These are phyloP conservation scores for Apiotrichum mycotoxinovorans DNA, from an alignment of 1,284 basidiomycete genomes.

Conservation along the genomic window DNA sequence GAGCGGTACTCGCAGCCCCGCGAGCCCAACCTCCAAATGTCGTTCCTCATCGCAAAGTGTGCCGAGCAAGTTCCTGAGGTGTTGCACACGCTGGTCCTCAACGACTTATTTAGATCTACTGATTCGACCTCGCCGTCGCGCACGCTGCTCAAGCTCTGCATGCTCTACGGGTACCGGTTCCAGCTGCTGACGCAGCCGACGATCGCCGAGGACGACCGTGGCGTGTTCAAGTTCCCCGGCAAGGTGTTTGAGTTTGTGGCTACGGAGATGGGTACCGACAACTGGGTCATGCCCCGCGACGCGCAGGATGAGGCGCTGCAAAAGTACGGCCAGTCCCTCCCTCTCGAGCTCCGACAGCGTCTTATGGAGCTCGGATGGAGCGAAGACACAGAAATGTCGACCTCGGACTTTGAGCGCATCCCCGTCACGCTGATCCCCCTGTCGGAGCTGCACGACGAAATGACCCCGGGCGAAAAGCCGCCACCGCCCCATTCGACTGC, in stretches of 20 bases:
- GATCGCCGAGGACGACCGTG: constrained; percentile 29
- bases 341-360: constrained; percentile 39
- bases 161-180: constrained; percentile 36
- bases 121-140: constrained; percentile 10
- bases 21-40: constrained; percentile 9
- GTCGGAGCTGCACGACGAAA: background rate
- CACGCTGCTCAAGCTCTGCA: constrained; percentile 30
- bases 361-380: constrained; percentile 46
- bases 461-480: background rate
- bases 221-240: constrained; percentile 34
- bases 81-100: constrained; percentile 21
- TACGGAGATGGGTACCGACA: constrained; percentile 38
- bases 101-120: constrained; percentile 20
- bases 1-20: constrained; percentile 14
- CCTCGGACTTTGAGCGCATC: constrained; percentile 34
- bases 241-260: constrained; percentile 38
- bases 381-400: constrained; percentile 29
- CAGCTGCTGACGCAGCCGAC: constrained; percentile 35
- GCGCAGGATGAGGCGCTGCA: constrained; percentile 38
- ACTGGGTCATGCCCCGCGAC: constrained; percentile 38
- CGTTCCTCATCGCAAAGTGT: constrained; percentile 43
- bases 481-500: background rate
- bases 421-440: constrained; percentile 33
- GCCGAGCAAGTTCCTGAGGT: constrained; percentile 27
- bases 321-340: constrained; percentile 37